phyloP scores from a whole-genome alignment of 139 green algal genomes.

The Desmodesmus armatus region DNA sequence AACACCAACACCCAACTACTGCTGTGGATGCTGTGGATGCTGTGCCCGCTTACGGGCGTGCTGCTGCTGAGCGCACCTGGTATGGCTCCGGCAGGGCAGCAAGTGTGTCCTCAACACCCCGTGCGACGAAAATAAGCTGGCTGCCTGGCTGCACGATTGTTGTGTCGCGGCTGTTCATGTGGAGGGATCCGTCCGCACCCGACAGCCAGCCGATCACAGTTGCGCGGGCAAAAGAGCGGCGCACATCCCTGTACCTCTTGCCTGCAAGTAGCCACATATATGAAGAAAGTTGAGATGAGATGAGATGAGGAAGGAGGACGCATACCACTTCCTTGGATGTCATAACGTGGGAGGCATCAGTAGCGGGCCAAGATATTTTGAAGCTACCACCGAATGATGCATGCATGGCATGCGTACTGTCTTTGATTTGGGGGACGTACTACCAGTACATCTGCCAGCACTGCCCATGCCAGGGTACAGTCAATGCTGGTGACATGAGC shows the following conservation, averaged over 20 bases:
- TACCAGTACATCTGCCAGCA: too few relatives aligned
- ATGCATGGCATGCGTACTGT: neutral
- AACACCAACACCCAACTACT: too few relatives aligned
- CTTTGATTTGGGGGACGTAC: too few relatives aligned
- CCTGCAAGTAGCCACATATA: neutral
- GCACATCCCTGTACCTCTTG: slow-evolving; percentile 37
- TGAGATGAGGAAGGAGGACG: neutral
- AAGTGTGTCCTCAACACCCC: neutral
- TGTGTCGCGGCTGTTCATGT: slow-evolving; percentile 48
- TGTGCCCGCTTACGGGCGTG: too few relatives aligned
- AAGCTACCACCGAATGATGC: too few relatives aligned
- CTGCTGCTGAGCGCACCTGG: neutral
- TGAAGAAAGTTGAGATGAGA: neutral
- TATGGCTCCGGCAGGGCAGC: neutral
- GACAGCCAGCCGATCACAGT: slow-evolving; percentile 44
- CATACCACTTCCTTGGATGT: neutral
- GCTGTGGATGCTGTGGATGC: too few relatives aligned
- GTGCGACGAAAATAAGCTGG: slow-evolving; percentile 48
- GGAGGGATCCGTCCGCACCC: neutral
- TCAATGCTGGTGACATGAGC: too few relatives aligned
- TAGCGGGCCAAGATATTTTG: too few relatives aligned
- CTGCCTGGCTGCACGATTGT: slow-evolving; percentile 3
- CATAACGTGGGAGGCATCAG: neutral
- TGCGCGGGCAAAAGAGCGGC: slow-evolving; percentile 33
- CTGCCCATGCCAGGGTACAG: too few relatives aligned